Evolutionary conservation across 2,329 filamentous ascomycete genomes (phyloP), one percentile per base, ranked within the genome.

Genomic region (Talaromyces sp.): DNA sequence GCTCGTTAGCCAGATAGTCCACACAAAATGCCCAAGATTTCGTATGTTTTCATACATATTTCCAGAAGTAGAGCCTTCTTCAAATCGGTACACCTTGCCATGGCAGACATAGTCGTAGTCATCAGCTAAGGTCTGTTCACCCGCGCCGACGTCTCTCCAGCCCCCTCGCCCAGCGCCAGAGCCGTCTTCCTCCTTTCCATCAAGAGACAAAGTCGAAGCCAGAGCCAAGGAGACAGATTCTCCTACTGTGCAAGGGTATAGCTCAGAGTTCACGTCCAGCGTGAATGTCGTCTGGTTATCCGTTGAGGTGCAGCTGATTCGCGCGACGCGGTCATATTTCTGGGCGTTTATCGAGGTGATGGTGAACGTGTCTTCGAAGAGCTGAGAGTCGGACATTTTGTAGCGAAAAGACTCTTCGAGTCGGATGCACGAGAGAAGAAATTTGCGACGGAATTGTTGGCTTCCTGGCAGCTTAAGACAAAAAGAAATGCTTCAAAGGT

Each of bases 301-400:
- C 66, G 84, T 81, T 26, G 89, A 93, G 56, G 84, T 89, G 72
- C 86, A 92, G 59, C 81, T 85, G 72, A 97, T 85, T 67, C 94
- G 93, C 59, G 91, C 89, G 27, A 97, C 93, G 65, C 93, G 91
- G 79, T 97, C 94, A 78, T 99, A 99, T 79, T 97, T 96, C 70
- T 88, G 85, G 70, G 87, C 84, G 79, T 96, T 90, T 74, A 91
- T 81, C 59, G 84, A 79, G 67, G 86, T 93, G 69, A 97, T 83
- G 63, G 84, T 89, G 83, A 97, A 97, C 70, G 85, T 88, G 73
- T 96, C 92, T 78, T 97, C 92, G 79, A 95, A 96, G 76, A 97
- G 90, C 70, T 94, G 88, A 61, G 92, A 88, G 79, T 97, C 93
- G 67, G 89, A 88, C 77, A 91, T 86, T 66, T 53, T 57, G 78